Conservation (phyloP, 768 basidiomycete species). For the Boletus pseudopeckii region DNA sequence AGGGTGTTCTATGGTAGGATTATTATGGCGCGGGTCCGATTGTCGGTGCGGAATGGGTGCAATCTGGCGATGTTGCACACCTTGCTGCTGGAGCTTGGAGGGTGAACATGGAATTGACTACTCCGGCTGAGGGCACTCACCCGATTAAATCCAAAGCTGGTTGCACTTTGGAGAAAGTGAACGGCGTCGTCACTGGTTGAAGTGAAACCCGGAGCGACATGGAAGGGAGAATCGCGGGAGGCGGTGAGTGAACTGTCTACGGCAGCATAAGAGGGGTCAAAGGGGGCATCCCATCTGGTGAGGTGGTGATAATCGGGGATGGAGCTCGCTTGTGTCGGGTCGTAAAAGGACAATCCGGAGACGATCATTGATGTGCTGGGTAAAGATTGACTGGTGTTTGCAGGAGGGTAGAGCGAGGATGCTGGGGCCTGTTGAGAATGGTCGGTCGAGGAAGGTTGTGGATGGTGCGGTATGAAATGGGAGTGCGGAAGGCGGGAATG, state of each 20-base stretch:
- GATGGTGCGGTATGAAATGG: not conserved
- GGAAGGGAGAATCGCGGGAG: not conserved
- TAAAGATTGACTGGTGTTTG: not conserved
- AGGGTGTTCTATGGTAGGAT: not conserved
- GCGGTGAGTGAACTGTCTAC: not conserved
- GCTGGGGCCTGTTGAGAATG: not conserved
- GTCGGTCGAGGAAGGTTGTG: not conserved
- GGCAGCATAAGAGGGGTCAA: constrained; percentile 11
- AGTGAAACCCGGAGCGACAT: not conserved
- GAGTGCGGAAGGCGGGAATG: not conserved
- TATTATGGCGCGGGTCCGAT: not conserved
- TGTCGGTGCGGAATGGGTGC: constrained; percentile 11
- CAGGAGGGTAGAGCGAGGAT: not conserved
- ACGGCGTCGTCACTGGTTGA: not conserved
- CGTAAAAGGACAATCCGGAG: constrained; percentile 52
- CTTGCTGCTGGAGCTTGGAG: not conserved
- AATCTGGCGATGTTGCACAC: constrained; percentile 10
- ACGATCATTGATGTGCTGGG: constrained; percentile 45
- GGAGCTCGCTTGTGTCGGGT: constrained; percentile 38
- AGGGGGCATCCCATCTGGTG: constrained; percentile 27
- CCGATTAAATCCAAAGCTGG: not conserved
- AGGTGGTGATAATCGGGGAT: constrained; percentile 43
- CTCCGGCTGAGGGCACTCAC: not conserved
- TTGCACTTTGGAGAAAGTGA: not conserved
- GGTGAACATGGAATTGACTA: not conserved